Conservation (phyloP, 345 rosid genomes). For the Brassica cretica region DNA sequence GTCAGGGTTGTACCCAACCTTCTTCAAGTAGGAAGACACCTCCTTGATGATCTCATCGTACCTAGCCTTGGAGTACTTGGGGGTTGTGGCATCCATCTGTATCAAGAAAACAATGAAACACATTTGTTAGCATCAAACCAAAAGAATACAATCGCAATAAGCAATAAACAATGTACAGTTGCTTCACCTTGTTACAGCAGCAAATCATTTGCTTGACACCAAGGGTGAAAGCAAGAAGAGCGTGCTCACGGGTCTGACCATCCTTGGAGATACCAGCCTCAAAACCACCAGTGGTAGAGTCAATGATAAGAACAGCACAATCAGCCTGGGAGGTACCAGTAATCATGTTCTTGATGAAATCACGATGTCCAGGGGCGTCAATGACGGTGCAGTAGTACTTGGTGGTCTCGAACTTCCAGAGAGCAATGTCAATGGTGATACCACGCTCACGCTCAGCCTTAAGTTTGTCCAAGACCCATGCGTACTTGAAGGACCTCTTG, state of each 20-base stretch:
- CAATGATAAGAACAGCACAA: no score
- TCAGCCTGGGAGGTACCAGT: no score
- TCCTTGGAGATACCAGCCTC: no score
- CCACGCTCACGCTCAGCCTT: constrained; percentile 19
- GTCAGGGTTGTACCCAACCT: no score
- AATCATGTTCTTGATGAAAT: no score
- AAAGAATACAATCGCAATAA: no score
- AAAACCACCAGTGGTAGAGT: no score
- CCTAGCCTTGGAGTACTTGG: constrained; percentile 13
- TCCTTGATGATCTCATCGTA: neutral
- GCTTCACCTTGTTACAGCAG: constrained; percentile 5
- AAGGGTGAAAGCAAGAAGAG: constrained; percentile 5
- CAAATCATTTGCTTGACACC: constrained; percentile 20
- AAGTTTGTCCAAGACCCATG: constrained; percentile 14
- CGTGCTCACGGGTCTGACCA: no score
- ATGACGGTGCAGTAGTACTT: neutral
- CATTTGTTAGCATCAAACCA: no score
- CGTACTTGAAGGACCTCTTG: constrained; percentile 21
- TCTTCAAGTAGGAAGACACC: no score
- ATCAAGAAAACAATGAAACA: no score
- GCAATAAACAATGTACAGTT: neutral
- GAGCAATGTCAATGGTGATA: constrained; percentile 17
- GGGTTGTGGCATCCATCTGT: constrained; percentile 6
- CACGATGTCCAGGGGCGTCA: no score
- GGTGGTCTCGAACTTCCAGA: constrained; percentile 14